A percentile compares a stretch with the other conserved stretches of the same genome.
phyloP scores from a whole-genome alignment of 305 asterid species.

The Solanum hybrid region DNA sequence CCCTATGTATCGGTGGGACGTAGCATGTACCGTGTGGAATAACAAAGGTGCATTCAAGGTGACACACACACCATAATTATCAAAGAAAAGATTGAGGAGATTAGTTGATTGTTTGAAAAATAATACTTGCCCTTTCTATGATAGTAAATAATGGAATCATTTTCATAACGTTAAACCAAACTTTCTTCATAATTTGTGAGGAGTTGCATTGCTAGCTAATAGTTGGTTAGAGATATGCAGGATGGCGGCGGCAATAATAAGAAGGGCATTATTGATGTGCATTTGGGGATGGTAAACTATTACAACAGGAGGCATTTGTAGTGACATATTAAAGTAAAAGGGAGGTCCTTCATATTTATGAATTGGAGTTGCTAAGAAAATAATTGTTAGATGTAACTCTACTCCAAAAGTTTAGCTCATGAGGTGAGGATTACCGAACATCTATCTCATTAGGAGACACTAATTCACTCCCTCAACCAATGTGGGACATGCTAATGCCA shows the following conservation, averaged over 20 bases:
- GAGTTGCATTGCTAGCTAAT: background rate
- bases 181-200: background rate
- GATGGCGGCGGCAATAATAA: background rate
- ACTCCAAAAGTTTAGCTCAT: background rate
- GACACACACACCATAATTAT: background rate
- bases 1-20: background rate
- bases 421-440: background rate
- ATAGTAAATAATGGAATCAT: background rate
- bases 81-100: background rate
- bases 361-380: background rate
- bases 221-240: background rate
- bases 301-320: background rate
- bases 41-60: background rate
- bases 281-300: background rate
- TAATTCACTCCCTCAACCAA: background rate
- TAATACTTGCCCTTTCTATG: background rate
- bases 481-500: background rate
- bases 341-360: background rate
- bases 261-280: background rate
- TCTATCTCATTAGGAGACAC: background rate
- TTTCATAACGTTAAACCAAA: background rate
- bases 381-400: background rate
- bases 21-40: background rate
- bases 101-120: background rate
- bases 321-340: background rate